Evolutionary conservation across 176 grass and related monocot genomes (phyloP).

Genomic region (Oryza longistaminata): DNA sequence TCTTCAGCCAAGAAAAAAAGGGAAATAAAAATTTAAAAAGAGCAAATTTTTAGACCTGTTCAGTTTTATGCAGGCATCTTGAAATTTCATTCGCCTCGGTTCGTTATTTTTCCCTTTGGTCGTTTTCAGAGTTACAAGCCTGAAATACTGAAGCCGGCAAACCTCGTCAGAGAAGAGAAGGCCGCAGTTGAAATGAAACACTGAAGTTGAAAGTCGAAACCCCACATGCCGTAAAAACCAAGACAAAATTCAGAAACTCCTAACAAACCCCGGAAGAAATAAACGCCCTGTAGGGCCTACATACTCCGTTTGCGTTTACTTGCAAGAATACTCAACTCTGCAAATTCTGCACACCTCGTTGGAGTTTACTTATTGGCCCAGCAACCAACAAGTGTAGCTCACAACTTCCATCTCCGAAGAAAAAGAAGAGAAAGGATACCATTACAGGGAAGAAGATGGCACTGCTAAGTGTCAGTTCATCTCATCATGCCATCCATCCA

Average conservation of each 20-base stretch:
- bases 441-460: conserved; percentile 19
- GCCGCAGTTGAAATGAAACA: not conserved
- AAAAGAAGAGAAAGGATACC: not conserved
- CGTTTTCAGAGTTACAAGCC: too few relatives aligned
- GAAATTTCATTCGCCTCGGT: too few relatives aligned
- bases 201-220: not conserved
- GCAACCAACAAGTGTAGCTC: not conserved
- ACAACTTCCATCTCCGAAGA: not conserved
- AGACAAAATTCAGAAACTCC: conserved; percentile 12
- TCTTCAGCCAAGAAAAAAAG: too few relatives aligned
- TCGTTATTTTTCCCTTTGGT: too few relatives aligned
- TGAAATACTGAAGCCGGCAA: not conserved
- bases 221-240: not conserved
- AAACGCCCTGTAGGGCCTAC: conserved; percentile 26
- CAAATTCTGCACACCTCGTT: not conserved
- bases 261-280: not conserved
- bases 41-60: too few relatives aligned
- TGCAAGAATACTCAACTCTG: conserved; percentile 48
- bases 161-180: not conserved
- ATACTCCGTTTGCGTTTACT: not conserved
- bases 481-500: conserved; percentile 14
- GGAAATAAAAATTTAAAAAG: too few relatives aligned
- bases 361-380: conserved; percentile 41
- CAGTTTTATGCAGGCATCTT: too few relatives aligned
- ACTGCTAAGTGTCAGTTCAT: conserved; percentile 3